phyloP scores from a whole-genome alignment of 2,329 filamentous ascomycete genomes.

The Fusarium sp. region DNA sequence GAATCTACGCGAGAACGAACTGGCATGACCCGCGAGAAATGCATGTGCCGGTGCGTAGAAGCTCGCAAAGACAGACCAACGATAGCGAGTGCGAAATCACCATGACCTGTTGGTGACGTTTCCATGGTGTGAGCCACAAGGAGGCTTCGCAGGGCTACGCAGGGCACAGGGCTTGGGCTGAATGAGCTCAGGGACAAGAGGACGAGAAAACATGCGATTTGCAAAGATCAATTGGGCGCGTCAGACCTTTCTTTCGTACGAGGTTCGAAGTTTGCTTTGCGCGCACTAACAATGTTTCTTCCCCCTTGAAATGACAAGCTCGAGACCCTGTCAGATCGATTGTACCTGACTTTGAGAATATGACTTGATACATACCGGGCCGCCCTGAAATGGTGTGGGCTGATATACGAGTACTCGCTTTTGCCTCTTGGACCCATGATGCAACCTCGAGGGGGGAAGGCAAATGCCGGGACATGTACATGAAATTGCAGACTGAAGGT shows the following conservation, averaged over 20 bases:
- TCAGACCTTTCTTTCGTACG: slow-evolving; percentile 24
- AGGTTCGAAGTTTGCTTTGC: slow-evolving; percentile 26
- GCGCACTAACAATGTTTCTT: slow-evolving; percentile 5
- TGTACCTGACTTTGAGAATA: slow-evolving; percentile 12
- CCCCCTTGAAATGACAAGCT: slow-evolving; percentile 3
- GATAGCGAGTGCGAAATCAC: slow-evolving; percentile 19
- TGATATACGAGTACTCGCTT: slow-evolving; percentile 12
- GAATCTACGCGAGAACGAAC: slow-evolving; percentile 11
- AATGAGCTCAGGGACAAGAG: slow-evolving; percentile 1
- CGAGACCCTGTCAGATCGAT: neutral
- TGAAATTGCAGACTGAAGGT: slow-evolving; percentile 11
- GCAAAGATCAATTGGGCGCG: slow-evolving; percentile 16
- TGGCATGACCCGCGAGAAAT: slow-evolving; percentile 5
- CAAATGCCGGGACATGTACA: slow-evolving; percentile 12
- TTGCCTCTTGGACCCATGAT: slow-evolving; percentile 29
- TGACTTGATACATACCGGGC: slow-evolving; percentile 19
- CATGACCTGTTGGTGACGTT: slow-evolving; percentile 43
- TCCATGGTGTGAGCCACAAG: slow-evolving; percentile 36
- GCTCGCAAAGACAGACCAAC: slow-evolving; percentile 14
- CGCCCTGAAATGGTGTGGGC: slow-evolving; percentile 24
- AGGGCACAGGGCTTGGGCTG: slow-evolving; percentile 30
- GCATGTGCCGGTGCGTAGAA: neutral
- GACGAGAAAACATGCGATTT: slow-evolving; percentile 26
- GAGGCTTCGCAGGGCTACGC: slow-evolving; percentile 31
- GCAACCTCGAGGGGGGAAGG: slow-evolving; percentile 11